Percentiles rank a stretch among this genome's conserved stretches.
These are phyloP conservation scores for Bassia scoparia DNA, from an alignment of 148 eudicot species.

Conservation along the genomic window DNA sequence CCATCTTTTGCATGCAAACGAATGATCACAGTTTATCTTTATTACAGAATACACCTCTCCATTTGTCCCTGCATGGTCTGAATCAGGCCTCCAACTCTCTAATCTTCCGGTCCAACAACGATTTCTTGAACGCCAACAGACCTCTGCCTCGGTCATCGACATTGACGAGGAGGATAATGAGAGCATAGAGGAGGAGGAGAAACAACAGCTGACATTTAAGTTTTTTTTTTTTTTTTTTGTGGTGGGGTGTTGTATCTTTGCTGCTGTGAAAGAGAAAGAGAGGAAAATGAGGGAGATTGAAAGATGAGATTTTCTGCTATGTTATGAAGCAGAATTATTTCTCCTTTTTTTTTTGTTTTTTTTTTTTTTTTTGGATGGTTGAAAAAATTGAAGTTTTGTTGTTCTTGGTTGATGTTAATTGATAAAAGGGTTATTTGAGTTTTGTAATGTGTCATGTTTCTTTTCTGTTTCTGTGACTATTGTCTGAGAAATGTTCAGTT, in stretches of 20 bases:
- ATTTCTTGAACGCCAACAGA: constrained; percentile 42
- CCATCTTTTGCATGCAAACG: constrained; percentile 33
- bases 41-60: constrained; percentile 47
- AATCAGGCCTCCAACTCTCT: constrained; percentile 31
- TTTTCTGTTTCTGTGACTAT: constrained; percentile 13
- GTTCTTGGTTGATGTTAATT: not conserved
- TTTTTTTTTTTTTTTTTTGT: not conserved
- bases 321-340: not conserved
- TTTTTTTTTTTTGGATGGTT: constrained; percentile 13
- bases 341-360: not conserved
- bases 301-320: not conserved
- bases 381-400: not conserved
- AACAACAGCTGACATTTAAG: constrained; percentile 46
- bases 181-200: constrained; percentile 33
- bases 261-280: not conserved
- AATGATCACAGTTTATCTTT: constrained; percentile 22
- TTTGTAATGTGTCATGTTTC: constrained; percentile 18
- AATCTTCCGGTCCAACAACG: constrained; percentile 28
- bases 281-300: not conserved
- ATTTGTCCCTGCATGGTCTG: constrained; percentile 41
- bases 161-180: constrained; percentile 23
- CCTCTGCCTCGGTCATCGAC: constrained; percentile 26
- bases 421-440: constrained; percentile 8
- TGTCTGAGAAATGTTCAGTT: constrained; percentile 16
- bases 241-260: not conserved